phyloP scores from a whole-genome alignment of 1,139 yeast genomes.

The Debaryomyces sp. region DNA sequence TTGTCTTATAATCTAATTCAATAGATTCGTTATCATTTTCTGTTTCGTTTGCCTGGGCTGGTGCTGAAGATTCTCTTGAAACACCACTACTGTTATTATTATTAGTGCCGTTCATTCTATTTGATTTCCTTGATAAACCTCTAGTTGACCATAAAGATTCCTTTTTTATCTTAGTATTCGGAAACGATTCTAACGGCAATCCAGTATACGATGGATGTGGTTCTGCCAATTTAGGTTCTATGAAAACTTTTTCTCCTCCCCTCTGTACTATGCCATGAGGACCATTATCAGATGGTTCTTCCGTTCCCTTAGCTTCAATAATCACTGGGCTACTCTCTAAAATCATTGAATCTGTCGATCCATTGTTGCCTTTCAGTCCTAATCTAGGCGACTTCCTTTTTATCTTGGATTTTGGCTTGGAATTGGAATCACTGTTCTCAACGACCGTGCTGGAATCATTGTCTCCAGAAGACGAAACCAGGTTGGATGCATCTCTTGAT shows the following conservation, averaged over 20 bases:
- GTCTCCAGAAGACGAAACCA: background rate
- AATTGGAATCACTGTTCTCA: background rate
- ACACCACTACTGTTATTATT: slow-evolving; percentile 3
- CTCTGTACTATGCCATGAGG: slow-evolving; percentile 13
- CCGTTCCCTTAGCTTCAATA: slow-evolving; percentile 7
- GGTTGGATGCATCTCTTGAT: background rate
- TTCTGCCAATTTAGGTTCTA: slow-evolving; percentile 60
- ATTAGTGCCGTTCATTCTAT: slow-evolving; percentile 5
- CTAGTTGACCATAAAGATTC: slow-evolving; percentile 51
- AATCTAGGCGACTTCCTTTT: slow-evolving; percentile 8
- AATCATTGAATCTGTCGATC: background rate
- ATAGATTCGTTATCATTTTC: slow-evolving; percentile 8
- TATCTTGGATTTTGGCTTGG: background rate
- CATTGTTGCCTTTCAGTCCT: slow-evolving; percentile 1
- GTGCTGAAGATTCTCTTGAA: slow-evolving; percentile 2
- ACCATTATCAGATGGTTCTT: background rate
- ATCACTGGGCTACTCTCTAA: slow-evolving; percentile 16
- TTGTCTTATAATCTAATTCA: slow-evolving; percentile 22
- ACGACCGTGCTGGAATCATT: background rate
- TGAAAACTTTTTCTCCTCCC: slow-evolving; percentile 30
- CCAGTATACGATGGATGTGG: slow-evolving; percentile 65
- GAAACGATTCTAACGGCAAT: slow-evolving; percentile 62
- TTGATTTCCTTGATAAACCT: slow-evolving; percentile 12
- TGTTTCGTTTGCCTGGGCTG: background rate
- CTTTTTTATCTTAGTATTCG: slow-evolving; percentile 55